Evolutionary conservation across 1,139 yeast genomes (phyloP), one percentile per base, ranked within the genome.

Genomic region (Maudiozyma humilis): DNA sequence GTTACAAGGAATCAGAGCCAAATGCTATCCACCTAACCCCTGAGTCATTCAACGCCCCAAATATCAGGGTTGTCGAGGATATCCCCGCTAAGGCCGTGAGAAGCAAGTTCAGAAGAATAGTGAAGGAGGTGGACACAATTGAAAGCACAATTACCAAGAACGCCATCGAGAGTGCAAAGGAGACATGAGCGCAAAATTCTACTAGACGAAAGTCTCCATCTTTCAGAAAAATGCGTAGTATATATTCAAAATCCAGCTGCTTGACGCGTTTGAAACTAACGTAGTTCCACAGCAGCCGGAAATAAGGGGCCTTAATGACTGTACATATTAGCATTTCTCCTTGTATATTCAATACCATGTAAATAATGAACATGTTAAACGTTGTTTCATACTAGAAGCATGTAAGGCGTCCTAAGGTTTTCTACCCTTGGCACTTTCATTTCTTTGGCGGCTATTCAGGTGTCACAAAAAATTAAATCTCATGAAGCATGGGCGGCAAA

Each of bases 1-100:
- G 74, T 52, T 76, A 70, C 65, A 73, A 74, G 53, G 94, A 83
- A 62, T 73, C 81, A 57, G 77, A 78, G 60, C 93, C 95, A 20
- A 76, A 83, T 51, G 91, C 87, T 36, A 76, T 87, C 43, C 76
- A 82, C 63, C 67, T 86, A 53, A 72, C 76, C 48, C 63, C 67
- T 17, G 59, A 65, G 29, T 69, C 68, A 15, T 76, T 69, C 49
- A 65, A 64, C 19, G 75, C 79, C 37, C 66, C 75, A 31, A 79
- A 78, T 56, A 66, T 79, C 44, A 62, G 65, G 18, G 56, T 78
- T 27, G 65, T 69, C n/a, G 68, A 67, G 14, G 66, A 64, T 46
- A 68, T 70, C 40, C 65, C 69, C 48, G 62, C 66, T 42, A 57
- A 57, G 49, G 63, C 64, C 40, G 70, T 69, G 54, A 66, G 66